These are phyloP conservation scores for Mycena galopus DNA, from an alignment of 768 basidiomycete genomes.

Conservation along the genomic window DNA sequence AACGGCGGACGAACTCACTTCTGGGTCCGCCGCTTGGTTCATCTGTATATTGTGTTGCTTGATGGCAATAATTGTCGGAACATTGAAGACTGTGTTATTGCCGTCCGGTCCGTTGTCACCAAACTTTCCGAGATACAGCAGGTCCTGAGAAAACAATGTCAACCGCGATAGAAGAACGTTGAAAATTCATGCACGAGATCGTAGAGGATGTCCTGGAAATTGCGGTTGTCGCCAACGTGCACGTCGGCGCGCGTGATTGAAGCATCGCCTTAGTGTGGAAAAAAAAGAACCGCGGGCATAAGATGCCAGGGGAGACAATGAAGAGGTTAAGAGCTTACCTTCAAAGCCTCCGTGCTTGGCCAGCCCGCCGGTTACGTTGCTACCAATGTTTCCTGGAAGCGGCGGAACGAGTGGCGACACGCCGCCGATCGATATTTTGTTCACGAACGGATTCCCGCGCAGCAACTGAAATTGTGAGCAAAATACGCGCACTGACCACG, in stretches of 20 bases:
- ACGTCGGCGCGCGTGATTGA: neutral
- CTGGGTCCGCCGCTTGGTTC: conserved; percentile 27
- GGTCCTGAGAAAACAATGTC: conserved; percentile 22
- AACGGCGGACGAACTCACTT: conserved; percentile 14
- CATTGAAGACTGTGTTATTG: conserved; percentile 27
- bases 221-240: neutral
- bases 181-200: conserved; percentile 18
- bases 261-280: conserved; percentile 8
- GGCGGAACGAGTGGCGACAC: conserved; percentile 28
- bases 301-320: neutral
- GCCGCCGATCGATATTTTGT: conserved; percentile 15
- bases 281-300: conserved; percentile 1
- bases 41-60: conserved; percentile 27
- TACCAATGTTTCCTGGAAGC: no score
- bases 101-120: conserved; percentile 29
- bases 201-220: conserved; percentile 24
- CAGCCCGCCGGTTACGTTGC: conserved; percentile 17
- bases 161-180: conserved; percentile 7
- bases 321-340: conserved; percentile 13
- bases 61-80: conserved; percentile 27
- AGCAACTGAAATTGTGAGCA: conserved; percentile 23
- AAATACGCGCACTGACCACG: conserved; percentile 5
- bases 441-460: conserved; percentile 29
- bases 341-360: conserved; percentile 29
- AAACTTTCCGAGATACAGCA: conserved; percentile 26